These are phyloP conservation scores for Diaporthe ilicicola DNA, from an alignment of 2,329 filamentous ascomycete genomes.

Conservation along the genomic window DNA sequence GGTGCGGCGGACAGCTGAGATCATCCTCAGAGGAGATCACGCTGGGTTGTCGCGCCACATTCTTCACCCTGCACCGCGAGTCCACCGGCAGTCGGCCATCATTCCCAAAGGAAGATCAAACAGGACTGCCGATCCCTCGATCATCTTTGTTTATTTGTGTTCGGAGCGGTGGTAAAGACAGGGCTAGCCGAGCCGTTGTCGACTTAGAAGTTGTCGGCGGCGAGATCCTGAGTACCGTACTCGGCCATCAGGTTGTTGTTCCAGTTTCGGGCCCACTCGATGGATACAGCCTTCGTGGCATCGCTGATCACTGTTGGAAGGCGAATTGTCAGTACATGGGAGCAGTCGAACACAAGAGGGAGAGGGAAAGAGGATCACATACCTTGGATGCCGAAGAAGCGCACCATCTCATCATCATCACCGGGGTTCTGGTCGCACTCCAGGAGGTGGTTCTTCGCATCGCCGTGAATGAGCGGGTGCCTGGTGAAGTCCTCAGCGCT, in stretches of 20 bases:
- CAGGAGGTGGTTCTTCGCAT: neutral
- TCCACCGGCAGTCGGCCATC: too few species aligned
- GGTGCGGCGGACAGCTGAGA: too few species aligned
- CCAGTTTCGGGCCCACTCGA: conserved; percentile 8
- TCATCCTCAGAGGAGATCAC: too few species aligned
- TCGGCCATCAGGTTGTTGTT: neutral
- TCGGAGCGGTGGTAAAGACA: neutral
- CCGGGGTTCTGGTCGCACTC: neutral
- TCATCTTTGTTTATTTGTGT: neutral
- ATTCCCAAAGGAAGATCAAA: neutral
- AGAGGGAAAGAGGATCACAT: neutral
- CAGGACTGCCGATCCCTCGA: neutral
- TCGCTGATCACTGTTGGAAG: conserved; percentile 6
- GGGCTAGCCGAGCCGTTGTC: neutral
- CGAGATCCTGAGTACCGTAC: neutral
- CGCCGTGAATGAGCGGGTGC: neutral
- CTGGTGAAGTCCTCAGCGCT: neutral
- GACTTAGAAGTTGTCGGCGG: neutral
- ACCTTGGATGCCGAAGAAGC: conserved; percentile 7
- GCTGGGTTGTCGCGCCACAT: too few species aligned
- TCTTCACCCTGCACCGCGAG: too few species aligned
- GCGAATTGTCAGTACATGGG: neutral
- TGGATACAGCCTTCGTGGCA: neutral
- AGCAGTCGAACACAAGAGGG: too few species aligned
- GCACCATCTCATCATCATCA: neutral